These are phyloP conservation scores for Microbotryum lychnidis-dioicae DNA, from an alignment of 1,284 basidiomycete genomes.

Conservation along the genomic window DNA sequence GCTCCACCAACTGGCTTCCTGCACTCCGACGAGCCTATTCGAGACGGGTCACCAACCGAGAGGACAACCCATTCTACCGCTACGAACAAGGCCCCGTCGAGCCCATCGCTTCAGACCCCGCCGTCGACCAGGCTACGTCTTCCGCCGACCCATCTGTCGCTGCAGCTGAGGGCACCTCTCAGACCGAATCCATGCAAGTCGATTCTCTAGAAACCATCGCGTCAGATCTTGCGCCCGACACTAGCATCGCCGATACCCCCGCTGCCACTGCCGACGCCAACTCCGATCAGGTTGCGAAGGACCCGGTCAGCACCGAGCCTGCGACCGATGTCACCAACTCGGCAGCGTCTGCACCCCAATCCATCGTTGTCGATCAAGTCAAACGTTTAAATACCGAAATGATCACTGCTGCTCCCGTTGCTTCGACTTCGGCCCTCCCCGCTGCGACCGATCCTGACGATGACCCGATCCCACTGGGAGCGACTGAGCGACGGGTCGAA, in stretches of 20 bases:
- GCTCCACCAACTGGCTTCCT: constrained; percentile 24
- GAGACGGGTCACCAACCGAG: constrained; percentile 10
- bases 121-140: too few relatives aligned
- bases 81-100: background rate
- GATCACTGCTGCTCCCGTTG: too few relatives aligned
- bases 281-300: too few relatives aligned
- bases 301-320: too few relatives aligned
- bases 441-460: constrained; percentile 17
- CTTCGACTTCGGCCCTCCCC: background rate
- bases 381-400: too few relatives aligned
- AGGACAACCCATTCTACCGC: constrained; percentile 26
- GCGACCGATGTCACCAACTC: too few relatives aligned
- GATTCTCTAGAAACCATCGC: background rate
- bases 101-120: too few relatives aligned
- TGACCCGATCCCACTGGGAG: constrained; percentile 29
- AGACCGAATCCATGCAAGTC: background rate
- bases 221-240: constrained; percentile 28
- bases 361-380: too few relatives aligned
- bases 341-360: too few relatives aligned
- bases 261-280: too few relatives aligned
- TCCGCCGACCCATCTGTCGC: constrained; percentile 4
- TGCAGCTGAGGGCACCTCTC: constrained; percentile 9
- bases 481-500: constrained; percentile 30
- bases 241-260: constrained; percentile 24
- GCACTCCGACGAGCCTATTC: constrained; percentile 24